Evolutionary conservation across 305 asterid species (phyloP).

Genomic region (Fraxinus greggii): DNA sequence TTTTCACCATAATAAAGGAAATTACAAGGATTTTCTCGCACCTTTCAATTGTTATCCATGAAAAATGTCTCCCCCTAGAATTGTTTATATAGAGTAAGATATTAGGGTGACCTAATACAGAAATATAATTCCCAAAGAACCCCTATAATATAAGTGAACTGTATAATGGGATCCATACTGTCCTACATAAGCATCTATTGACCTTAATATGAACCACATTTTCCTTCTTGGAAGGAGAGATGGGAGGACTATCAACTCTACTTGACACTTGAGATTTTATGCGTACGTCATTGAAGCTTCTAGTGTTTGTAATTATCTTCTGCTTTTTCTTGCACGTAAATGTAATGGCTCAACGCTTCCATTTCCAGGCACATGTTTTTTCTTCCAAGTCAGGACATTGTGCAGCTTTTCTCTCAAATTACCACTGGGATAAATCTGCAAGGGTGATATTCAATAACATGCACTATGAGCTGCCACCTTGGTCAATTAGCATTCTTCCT

Average conservation of each 20-base stretch:
- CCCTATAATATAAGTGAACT: background rate
- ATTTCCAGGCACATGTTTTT: conserved; percentile 69
- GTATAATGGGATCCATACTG: background rate
- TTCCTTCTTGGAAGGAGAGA: background rate
- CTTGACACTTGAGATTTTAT: background rate
- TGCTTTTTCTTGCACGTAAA: background rate
- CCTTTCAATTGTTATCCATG: background rate
- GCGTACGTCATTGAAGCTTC: background rate
- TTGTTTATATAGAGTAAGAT: background rate
- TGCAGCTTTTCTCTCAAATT: conserved; percentile 83
- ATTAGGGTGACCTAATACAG: background rate
- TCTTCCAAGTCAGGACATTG: conserved; percentile 65
- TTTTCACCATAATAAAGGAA: background rate
- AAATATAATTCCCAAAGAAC: background rate
- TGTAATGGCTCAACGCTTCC: background rate
- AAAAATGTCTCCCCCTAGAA: background rate
- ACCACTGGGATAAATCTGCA: conserved; percentile 54
- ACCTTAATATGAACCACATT: background rate
- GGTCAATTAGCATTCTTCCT: conserved; percentile 95
- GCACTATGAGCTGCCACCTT: conserved; percentile 81
- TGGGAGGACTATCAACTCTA: background rate
- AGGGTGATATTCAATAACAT: conserved; percentile 62
- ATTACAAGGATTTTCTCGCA: background rate
- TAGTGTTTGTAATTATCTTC: background rate
- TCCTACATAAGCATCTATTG: background rate